These are phyloP conservation scores for Penicillium thymicola DNA, from an alignment of 2,329 filamentous ascomycete species.

Conservation along the genomic window DNA sequence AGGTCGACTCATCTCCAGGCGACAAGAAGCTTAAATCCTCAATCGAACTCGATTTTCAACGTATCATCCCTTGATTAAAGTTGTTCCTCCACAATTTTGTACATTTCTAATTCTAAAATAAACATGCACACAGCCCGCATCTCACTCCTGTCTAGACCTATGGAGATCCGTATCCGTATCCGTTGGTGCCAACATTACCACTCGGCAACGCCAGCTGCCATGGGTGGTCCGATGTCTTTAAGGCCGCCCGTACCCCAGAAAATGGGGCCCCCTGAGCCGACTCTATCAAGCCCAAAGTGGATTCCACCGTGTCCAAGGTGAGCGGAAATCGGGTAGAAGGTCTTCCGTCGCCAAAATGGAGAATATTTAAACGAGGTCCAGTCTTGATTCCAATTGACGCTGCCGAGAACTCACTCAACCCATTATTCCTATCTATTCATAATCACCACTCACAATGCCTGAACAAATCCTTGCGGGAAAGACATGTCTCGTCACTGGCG, in stretches of 20 bases:
- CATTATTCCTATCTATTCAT: neutral
- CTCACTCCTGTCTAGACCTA: neutral
- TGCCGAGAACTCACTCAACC: neutral
- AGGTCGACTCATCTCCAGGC: neutral
- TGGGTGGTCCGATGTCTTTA: constrained; percentile 4
- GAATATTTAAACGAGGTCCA: constrained; percentile 1
- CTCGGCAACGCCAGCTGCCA: constrained; percentile 4
- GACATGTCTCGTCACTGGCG: constrained; percentile 36
- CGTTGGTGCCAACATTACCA: neutral
- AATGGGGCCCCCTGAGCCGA: neutral
- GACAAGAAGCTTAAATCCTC: neutral
- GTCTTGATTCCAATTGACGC: neutral
- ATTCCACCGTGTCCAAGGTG: neutral
- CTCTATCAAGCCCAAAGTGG: constrained; percentile 1
- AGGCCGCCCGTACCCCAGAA: neutral
- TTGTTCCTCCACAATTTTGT: too few species aligned
- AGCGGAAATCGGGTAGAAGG: constrained; percentile 9
- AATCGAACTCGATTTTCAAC: neutral
- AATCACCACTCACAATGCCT: constrained; percentile 12
- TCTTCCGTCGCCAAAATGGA: constrained; percentile 6
- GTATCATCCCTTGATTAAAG: neutral
- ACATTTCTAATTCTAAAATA: neutral
- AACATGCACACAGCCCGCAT: neutral
- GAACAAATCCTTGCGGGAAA: constrained; percentile 23
- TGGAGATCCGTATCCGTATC: neutral